A percentile compares a stretch with the other conserved stretches of the same genome.
These are phyloP conservation scores for Pseudoneurospora amorphoporcata DNA, from an alignment of 495 filamentous ascomycete genomes.

Conservation along the genomic window DNA sequence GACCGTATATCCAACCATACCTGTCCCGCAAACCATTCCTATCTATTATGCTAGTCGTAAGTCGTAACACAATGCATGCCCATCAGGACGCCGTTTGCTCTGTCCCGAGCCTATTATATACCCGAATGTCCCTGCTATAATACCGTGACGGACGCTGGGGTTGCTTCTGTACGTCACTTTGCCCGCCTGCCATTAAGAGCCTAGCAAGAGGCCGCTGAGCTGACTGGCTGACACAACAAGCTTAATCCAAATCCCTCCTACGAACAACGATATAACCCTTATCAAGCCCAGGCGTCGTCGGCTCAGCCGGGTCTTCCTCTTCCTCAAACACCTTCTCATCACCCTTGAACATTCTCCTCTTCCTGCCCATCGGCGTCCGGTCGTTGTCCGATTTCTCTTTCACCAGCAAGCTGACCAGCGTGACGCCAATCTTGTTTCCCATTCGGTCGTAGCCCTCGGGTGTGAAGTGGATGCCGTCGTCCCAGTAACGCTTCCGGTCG, in stretches of 20 bases:
- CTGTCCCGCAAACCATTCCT: neutral
- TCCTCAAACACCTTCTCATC: constrained; percentile 32
- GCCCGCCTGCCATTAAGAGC: neutral
- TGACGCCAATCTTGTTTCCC: constrained; percentile 41
- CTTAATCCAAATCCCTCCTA: constrained; percentile 30
- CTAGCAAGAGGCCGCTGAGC: neutral
- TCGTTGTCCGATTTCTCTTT: constrained; percentile 19
- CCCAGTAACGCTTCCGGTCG: constrained; percentile 41
- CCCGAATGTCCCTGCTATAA: neutral
- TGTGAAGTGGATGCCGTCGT: constrained; percentile 53
- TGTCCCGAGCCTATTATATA: neutral
- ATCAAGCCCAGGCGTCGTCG: constrained; percentile 18
- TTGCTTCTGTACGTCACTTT: neutral
- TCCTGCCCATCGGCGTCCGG: constrained; percentile 14
- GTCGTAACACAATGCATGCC: neutral
- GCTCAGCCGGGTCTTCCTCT: constrained; percentile 26
- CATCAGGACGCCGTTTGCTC: neutral
- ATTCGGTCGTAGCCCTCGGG: constrained; percentile 48
- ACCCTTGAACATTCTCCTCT: constrained; percentile 21
- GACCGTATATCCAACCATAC: neutral
- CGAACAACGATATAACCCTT: constrained; percentile 38
- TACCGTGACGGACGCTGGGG: neutral
- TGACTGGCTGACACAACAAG: neutral
- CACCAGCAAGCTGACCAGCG: constrained; percentile 32
- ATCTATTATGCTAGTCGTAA: neutral